These are phyloP conservation scores for Senna tora DNA, from an alignment of 306 rosid genomes.

Conservation along the genomic window DNA sequence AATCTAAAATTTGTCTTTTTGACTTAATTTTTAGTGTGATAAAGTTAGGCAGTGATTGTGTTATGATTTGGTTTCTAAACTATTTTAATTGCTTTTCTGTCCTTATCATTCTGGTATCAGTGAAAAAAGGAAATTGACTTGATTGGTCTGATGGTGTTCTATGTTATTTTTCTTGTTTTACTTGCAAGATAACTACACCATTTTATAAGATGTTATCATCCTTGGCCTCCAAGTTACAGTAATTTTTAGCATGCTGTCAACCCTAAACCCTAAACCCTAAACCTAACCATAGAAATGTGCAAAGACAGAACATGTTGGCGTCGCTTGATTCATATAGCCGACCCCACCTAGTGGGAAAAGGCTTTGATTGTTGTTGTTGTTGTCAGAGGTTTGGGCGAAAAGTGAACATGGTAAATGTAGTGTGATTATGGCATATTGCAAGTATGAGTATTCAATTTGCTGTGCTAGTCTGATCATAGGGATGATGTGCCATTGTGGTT, in stretches of 20 bases:
- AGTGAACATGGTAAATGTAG: neutral
- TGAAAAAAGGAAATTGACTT: neutral
- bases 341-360: too few species aligned
- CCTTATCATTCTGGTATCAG: neutral
- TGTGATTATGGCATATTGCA: neutral
- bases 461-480: constrained; percentile 12
- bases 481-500: constrained; percentile 1
- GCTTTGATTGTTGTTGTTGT: too few species aligned
- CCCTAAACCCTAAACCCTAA: too few species aligned
- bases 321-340: too few species aligned
- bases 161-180: neutral
- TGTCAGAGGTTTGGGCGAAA: constrained; percentile 9
- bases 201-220: neutral
- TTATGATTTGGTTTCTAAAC: neutral
- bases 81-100: constrained; percentile 1
- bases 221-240: neutral
- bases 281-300: too few species aligned
- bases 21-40: neutral
- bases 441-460: constrained; percentile 3
- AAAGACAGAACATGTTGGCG: too few species aligned
- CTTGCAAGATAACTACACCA: neutral
- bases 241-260: too few species aligned
- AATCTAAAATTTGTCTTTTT: neutral
- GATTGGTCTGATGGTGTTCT: neutral
- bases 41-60: neutral